These are phyloP conservation scores for Fusarium cicatricum DNA, from an alignment of 2,329 filamentous ascomycete genomes.

Conservation along the genomic window DNA sequence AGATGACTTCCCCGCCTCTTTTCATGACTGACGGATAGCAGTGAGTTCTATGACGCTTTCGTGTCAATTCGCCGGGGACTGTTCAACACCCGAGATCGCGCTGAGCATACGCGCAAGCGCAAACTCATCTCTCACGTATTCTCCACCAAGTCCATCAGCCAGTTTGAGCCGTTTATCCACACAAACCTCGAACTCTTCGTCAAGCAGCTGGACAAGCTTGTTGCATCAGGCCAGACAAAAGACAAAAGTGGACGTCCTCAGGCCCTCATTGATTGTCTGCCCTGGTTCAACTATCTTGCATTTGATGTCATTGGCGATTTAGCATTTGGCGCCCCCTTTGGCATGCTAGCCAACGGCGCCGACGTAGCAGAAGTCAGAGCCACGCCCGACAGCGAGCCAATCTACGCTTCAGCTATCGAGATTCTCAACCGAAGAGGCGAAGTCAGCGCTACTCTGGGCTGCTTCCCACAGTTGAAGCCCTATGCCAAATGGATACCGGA, in stretches of 20 bases:
- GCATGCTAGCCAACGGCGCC: constrained; percentile 78
- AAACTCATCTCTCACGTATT: constrained; percentile 91
- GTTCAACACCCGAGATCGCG: constrained; percentile 87
- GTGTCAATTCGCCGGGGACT: constrained; percentile 85
- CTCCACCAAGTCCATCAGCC: constrained; percentile 78
- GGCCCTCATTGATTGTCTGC: constrained; percentile 74
- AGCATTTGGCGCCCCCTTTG: constrained; percentile 61
- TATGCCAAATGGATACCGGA: constrained; percentile 84
- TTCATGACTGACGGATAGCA: constrained; percentile 43
- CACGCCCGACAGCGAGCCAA: constrained; percentile 66
- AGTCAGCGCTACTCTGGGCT: constrained; percentile 82
- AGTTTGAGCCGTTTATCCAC: constrained; percentile 92
- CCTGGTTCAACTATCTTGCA: constrained; percentile 73
- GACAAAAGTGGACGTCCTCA: constrained; percentile 67
- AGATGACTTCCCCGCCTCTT: accelerated
- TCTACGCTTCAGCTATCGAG: constrained; percentile 81
- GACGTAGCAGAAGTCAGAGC: constrained; percentile 79
- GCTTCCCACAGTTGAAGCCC: constrained; percentile 76
- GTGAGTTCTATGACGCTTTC: constrained; percentile 90
- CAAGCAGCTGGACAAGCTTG: constrained; percentile 74
- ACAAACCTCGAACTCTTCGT: constrained; percentile 79
- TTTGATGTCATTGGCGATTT: constrained; percentile 60
- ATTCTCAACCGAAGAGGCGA: constrained; percentile 89
- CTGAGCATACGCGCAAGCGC: constrained; percentile 86
- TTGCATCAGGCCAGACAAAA: constrained; percentile 54